Evolutionary conservation across 2,329 filamentous ascomycete species (phyloP).

Genomic region (Pestalotiopsis sp.): DNA sequence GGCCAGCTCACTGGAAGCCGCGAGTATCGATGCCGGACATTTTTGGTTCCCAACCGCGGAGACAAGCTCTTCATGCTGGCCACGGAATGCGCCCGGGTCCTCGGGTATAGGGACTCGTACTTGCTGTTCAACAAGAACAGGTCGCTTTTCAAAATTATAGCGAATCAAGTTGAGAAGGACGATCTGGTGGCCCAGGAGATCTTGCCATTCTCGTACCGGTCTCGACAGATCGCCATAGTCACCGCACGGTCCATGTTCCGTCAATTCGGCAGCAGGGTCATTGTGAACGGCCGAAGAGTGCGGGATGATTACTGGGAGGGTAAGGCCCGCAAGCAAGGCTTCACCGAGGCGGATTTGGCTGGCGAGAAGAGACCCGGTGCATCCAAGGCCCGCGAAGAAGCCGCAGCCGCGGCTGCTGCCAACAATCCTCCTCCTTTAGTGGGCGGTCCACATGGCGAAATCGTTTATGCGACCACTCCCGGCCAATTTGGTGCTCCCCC

Average conservation of each 20-base stretch:
- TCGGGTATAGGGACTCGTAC: conserved; percentile 97
- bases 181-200: conserved; percentile 94
- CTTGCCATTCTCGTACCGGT: conserved; percentile 93
- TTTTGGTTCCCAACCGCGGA: conserved; percentile 85
- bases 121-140: conserved; percentile 98
- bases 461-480: conserved; percentile 80
- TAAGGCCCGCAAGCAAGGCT: conserved; percentile 95
- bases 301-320: conserved; percentile 99
- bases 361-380: conserved; percentile 95
- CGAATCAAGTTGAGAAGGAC: conserved; percentile 93
- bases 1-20: conserved; percentile 80
- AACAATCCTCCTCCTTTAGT: conserved; percentile 56
- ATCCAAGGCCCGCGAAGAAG: conserved; percentile 82
- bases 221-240: conserved; percentile 97
- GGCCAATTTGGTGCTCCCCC: conserved; percentile 65
- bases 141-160: conserved; percentile 96
- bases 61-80: conserved; percentile 98
- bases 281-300: conserved; percentile 84
- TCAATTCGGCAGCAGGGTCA: conserved; percentile 93
- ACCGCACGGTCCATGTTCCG: conserved; percentile 98
- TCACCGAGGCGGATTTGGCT: conserved; percentile 93
- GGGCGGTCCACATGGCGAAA: conserved; percentile 75
- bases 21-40: conserved; percentile 90
- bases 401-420: conserved; percentile 71
- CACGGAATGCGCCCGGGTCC: conserved; percentile 90